phyloP scores from a whole-genome alignment of 345 rosid genomes.

The Populus alba region DNA sequence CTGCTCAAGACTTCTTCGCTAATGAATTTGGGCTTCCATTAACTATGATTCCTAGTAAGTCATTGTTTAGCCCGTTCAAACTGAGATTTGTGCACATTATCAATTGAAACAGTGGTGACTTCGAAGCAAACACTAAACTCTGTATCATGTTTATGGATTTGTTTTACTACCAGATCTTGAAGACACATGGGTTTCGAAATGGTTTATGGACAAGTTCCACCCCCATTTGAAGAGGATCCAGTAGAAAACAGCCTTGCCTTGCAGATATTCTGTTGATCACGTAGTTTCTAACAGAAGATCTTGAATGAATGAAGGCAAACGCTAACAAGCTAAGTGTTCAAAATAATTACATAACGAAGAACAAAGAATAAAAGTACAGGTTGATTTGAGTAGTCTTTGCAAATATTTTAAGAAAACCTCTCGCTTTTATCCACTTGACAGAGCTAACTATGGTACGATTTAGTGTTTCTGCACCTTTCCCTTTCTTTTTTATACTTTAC shows the following conservation, averaged over 20 bases:
- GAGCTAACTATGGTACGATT: neutral
- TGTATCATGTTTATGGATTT: neutral
- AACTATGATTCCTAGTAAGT: slow-evolving; percentile 84
- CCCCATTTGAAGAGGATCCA: slow-evolving; percentile 70
- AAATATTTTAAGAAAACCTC: too few relatives aligned
- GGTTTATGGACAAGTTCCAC: slow-evolving; percentile 89
- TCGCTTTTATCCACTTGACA: neutral
- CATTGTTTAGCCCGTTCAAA: slow-evolving; percentile 2
- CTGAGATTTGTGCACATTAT: neutral
- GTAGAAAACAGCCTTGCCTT: slow-evolving; percentile 60
- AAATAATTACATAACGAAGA: too few relatives aligned
- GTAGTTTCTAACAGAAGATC: neutral
- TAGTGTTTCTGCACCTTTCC: neutral
- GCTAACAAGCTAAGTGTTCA: too few relatives aligned
- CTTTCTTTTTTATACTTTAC: neutral
- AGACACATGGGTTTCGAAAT: slow-evolving; percentile 95
- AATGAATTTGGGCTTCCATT: slow-evolving; percentile 94
- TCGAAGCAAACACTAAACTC: neutral
- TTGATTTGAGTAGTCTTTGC: too few relatives aligned
- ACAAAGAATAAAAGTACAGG: too few relatives aligned
- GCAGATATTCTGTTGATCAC: slow-evolving; percentile 29
- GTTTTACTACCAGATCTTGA: slow-evolving; percentile 62
- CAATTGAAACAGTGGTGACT: neutral
- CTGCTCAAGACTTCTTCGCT: slow-evolving; percentile 98
- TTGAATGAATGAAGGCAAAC: neutral